These are phyloP conservation scores for Penicillium tannophilum DNA, from an alignment of 495 filamentous ascomycete genomes.

Conservation along the genomic window DNA sequence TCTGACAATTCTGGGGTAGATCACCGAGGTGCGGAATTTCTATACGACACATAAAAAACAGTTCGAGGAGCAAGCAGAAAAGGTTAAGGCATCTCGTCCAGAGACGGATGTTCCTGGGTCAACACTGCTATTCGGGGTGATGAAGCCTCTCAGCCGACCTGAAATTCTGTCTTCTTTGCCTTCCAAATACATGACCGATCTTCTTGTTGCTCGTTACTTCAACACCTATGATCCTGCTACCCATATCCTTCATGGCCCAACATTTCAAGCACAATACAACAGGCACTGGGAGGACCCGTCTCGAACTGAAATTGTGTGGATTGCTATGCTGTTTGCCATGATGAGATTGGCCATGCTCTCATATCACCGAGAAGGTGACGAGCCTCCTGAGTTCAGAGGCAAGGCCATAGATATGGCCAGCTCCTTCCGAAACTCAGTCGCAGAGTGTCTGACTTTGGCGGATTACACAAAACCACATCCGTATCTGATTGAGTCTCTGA, in stretches of 20 bases:
- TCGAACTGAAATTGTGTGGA: slow-evolving; percentile 81
- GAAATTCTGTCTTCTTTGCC: slow-evolving; percentile 83
- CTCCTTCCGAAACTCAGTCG: slow-evolving; percentile 77
- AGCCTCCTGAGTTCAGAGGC: slow-evolving; percentile 77
- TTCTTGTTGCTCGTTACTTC: slow-evolving; percentile 74
- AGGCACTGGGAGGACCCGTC: slow-evolving; percentile 84
- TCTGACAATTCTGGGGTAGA: slow-evolving; percentile 45
- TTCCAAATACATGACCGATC: slow-evolving; percentile 76
- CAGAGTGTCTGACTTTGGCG: slow-evolving; percentile 82
- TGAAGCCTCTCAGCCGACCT: slow-evolving; percentile 63
- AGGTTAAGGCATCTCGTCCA: slow-evolving; percentile 65
- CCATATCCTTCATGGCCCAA: slow-evolving; percentile 82
- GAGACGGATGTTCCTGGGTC: slow-evolving; percentile 60
- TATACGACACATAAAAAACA: slow-evolving; percentile 73
- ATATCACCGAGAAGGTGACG: slow-evolving; percentile 86
- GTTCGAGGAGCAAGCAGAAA: slow-evolving; percentile 61
- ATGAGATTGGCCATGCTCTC: slow-evolving; percentile 90
- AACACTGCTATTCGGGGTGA: slow-evolving; percentile 73
- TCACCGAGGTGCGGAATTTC: slow-evolving; percentile 91
- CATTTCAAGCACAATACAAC: slow-evolving; percentile 82
- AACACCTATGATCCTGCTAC: slow-evolving; percentile 73
- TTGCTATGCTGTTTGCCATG: slow-evolving; percentile 85
- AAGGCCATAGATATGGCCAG: slow-evolving; percentile 76
- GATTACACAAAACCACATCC: slow-evolving; percentile 88
- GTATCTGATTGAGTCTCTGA: slow-evolving; percentile 85